Evolutionary conservation across 257 asterid genomes (phyloP).

Genomic region (Galeopsis tetrahit): DNA sequence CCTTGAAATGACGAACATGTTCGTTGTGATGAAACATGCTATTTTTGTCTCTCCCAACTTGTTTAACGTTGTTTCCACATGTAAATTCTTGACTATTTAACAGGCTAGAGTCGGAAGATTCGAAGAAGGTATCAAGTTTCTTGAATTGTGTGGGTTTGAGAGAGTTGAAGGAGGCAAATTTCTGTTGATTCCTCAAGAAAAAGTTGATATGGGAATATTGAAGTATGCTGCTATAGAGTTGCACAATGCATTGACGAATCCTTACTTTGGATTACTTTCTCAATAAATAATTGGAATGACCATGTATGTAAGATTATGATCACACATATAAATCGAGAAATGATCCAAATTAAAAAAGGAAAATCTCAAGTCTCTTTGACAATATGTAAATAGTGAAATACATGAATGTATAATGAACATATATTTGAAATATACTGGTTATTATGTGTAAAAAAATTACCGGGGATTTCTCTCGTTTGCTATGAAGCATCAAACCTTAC

Average conservation of each 20-base stretch:
- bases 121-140: slow-evolving; percentile 63
- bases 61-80: background rate
- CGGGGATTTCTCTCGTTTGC: background rate
- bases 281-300: slow-evolving; percentile 18
- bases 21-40: background rate
- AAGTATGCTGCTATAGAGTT: slow-evolving; percentile 52
- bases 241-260: slow-evolving; percentile 65
- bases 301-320: background rate
- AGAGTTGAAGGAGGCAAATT: slow-evolving; percentile 50
- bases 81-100: slow-evolving; percentile 6
- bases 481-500: background rate
- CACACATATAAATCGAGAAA: background rate
- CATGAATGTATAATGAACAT: background rate
- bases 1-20: background rate
- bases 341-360: background rate
- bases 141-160: slow-evolving; percentile 74
- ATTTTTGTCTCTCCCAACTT: background rate
- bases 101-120: slow-evolving; percentile 76
- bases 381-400: background rate
- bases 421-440: background rate
- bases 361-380: background rate
- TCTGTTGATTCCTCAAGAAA: slow-evolving; percentile 53
- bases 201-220: slow-evolving; percentile 46
- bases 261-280: slow-evolving; percentile 68
- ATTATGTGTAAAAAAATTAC: background rate